Percentiles rank a stretch among this genome's conserved stretches.
Conservation (phyloP, 306 rosid genomes). For the Vicia sativa region DNA sequence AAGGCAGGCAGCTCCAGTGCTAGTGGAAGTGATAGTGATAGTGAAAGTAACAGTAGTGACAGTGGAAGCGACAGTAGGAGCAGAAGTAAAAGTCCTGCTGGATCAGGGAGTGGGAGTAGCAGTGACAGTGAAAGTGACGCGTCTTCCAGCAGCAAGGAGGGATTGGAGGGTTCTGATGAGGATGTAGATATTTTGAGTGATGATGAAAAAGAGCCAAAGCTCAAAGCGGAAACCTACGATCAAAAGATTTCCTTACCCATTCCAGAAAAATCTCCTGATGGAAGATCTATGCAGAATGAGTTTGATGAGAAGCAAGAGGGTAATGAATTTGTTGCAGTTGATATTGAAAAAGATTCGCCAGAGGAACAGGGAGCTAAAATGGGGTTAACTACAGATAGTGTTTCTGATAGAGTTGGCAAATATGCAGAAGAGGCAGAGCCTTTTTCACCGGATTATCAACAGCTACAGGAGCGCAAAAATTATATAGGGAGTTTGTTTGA, state of each 20-base stretch:
- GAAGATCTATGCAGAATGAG: slow-evolving; percentile 50
- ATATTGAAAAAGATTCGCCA: slow-evolving; percentile 65
- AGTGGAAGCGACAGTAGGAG: slow-evolving; percentile 89
- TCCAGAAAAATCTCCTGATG: slow-evolving; percentile 63
- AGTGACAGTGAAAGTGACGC: slow-evolving; percentile 93
- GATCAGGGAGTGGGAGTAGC: slow-evolving; percentile 82
- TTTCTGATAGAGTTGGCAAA: slow-evolving; percentile 44
- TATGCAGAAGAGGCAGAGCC: slow-evolving; percentile 49
- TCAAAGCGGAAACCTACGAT: slow-evolving; percentile 56
- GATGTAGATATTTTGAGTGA: slow-evolving; percentile 97
- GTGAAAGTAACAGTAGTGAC: slow-evolving; percentile 88
- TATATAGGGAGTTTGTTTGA: slow-evolving; percentile 71
- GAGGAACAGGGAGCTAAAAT: slow-evolving; percentile 60
- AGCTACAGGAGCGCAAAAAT: slow-evolving; percentile 61
- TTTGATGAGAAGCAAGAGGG: slow-evolving; percentile 71
- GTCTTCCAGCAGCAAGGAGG: slow-evolving; percentile 82
- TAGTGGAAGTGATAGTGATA: slow-evolving; percentile 86
- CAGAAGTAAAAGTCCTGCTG: slow-evolving; percentile 74
- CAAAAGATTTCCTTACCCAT: slow-evolving; percentile 50
- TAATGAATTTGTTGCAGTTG: slow-evolving; percentile 66
- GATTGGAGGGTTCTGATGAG: slow-evolving; percentile 76
- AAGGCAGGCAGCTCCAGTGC: slow-evolving; percentile 78
- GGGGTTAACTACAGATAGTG: slow-evolving; percentile 38
- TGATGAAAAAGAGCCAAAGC: slow-evolving; percentile 84
- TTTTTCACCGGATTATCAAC: slow-evolving; percentile 55